A percentile compares a stretch with the other conserved stretches of the same genome.
phyloP scores from a whole-genome alignment of 2,329 filamentous ascomycete species.

The Corniculantispora saksenae region DNA sequence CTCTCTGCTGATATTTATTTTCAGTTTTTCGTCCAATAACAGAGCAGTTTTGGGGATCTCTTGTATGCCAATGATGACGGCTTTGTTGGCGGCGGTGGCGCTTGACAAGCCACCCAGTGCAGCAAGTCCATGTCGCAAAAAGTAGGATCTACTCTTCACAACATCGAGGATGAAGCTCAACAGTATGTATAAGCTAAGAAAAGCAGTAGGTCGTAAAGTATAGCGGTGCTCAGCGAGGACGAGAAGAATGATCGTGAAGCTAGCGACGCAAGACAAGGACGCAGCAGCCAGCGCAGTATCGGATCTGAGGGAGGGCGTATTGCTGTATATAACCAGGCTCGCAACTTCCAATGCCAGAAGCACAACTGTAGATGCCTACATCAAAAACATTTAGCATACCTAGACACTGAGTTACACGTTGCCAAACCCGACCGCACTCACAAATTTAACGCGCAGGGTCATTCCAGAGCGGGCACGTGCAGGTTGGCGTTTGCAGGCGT shows the following conservation, averaged over 20 bases:
- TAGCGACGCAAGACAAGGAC: background rate
- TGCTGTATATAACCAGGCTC: background rate
- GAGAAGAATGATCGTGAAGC: background rate
- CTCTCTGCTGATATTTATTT: background rate
- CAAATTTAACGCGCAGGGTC: background rate
- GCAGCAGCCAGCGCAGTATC: background rate
- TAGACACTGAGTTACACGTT: background rate
- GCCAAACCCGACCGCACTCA: background rate
- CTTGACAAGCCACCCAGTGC: background rate
- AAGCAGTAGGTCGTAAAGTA: background rate
- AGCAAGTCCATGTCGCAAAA: background rate
- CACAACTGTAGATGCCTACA: background rate
- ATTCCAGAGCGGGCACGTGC: background rate
- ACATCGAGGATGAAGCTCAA: background rate
- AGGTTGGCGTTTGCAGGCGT: background rate
- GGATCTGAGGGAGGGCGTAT: background rate
- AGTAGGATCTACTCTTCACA: background rate
- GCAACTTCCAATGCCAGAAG: background rate
- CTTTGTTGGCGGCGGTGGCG: background rate
- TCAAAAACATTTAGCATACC: too few species aligned
- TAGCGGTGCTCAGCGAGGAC: background rate
- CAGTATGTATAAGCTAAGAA: conserved; percentile 2
- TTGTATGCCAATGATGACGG: background rate
- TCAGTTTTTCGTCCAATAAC: background rate
- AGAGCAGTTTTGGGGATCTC: background rate